Conservation (phyloP, 257 asterid genomes). For the Solanum microdontum region DNA sequence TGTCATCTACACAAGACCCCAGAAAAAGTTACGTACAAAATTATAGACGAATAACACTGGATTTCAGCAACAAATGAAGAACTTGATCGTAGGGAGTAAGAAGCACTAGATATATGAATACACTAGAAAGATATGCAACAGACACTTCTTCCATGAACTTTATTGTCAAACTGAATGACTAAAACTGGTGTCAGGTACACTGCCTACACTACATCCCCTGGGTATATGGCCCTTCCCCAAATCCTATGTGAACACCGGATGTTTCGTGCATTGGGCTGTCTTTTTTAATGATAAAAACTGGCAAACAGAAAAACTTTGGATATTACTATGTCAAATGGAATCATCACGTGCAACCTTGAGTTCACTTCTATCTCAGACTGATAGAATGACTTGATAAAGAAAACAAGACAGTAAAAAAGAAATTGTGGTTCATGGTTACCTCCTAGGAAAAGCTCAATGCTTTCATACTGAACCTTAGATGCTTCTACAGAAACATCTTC, state of each 20-base stretch:
- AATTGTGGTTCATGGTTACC: slow-evolving; percentile 25
- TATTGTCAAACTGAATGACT: not conserved
- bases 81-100: not conserved
- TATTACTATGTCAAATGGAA: not conserved
- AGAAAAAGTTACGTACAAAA: not conserved
- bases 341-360: not conserved
- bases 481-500: slow-evolving; percentile 17
- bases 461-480: slow-evolving; percentile 42
- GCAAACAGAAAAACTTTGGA: not conserved
- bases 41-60: not conserved
- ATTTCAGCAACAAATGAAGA: not conserved
- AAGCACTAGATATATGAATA: not conserved
- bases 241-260: not conserved
- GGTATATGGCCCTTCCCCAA: not conserved
- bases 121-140: not conserved
- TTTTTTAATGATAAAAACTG: not conserved
- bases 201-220: not conserved
- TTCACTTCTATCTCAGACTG: not conserved
- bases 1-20: slow-evolving; percentile 22
- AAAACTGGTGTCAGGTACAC: not conserved
- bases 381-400: not conserved
- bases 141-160: not conserved
- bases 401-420: not conserved
- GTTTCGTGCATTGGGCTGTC: not conserved
- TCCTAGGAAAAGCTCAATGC: slow-evolving; percentile 65